Evolutionary conservation across 192 early-diverging fungal species (phyloP).

Genomic region (Kappamyces sp.): DNA sequence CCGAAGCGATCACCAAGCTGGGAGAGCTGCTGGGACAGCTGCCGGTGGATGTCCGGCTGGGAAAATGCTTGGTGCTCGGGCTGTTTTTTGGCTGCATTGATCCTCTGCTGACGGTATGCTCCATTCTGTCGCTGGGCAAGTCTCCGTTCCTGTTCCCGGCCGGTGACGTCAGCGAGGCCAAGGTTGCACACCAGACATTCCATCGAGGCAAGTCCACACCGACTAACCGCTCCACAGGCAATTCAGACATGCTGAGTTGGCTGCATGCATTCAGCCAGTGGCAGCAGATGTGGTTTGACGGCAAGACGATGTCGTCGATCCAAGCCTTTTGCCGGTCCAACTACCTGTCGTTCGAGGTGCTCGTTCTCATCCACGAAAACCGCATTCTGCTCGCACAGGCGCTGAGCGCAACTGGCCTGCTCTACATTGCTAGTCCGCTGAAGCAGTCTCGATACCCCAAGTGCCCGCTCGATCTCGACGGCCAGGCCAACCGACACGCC

Average conservation of each 20-base stretch:
- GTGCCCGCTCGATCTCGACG: too few species aligned
- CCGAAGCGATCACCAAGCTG: slow-evolving; percentile 56
- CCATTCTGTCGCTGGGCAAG: slow-evolving; percentile 2
- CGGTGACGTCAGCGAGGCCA: not conserved
- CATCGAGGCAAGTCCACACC: not conserved
- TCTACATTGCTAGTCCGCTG: too few species aligned
- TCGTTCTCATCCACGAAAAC: too few species aligned
- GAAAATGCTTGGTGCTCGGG: slow-evolving; percentile 8
- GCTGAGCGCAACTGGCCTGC: too few species aligned
- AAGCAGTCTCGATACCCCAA: too few species aligned
- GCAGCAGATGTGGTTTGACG: not conserved
- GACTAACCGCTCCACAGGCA: not conserved
- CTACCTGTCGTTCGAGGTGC: slow-evolving; percentile 1
- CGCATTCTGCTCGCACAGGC: too few species aligned
- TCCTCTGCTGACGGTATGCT: not conserved
- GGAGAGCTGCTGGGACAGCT: slow-evolving; percentile 65
- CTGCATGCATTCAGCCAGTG: slow-evolving; percentile 4
- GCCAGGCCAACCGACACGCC: too few species aligned
- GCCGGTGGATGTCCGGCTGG: slow-evolving; percentile 71
- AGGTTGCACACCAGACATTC: slow-evolving; percentile 1
- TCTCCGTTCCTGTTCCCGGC: not conserved
- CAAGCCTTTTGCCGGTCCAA: not conserved
- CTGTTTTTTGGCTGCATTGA: not conserved
- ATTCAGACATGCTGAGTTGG: slow-evolving; percentile 1
- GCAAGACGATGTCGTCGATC: not conserved